A percentile compares a stretch with the other conserved stretches of the same genome.
Evolutionary conservation across 208 protist genomes (phyloP).

Genomic region (Trypanosoma mega): DNA sequence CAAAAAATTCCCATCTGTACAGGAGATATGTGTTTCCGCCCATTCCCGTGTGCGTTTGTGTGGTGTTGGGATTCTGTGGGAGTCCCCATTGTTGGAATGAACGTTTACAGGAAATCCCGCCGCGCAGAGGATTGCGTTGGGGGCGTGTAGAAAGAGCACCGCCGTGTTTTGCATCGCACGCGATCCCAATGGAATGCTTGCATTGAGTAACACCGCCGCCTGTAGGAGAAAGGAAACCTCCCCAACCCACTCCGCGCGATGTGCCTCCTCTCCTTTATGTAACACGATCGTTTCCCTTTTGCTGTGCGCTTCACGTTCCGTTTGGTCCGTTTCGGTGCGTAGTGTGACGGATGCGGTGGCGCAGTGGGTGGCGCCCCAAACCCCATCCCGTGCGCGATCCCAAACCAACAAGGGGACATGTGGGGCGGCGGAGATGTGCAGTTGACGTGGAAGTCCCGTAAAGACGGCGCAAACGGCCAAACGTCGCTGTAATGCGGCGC

Average conservation of each 20-base stretch:
- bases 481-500: constrained; percentile 48
- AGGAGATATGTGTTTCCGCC: no score
- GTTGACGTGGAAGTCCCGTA: constrained; percentile 11
- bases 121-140: not conserved
- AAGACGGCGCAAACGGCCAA: constrained; percentile 51
- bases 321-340: no score
- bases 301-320: no score
- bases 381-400: constrained; percentile 47
- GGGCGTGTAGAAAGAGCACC: constrained; percentile 16
- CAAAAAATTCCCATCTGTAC: no score
- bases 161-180: constrained; percentile 11
- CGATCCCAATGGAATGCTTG: constrained; percentile 34
- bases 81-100: no score
- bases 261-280: no score
- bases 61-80: no score
- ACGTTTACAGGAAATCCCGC: no score
- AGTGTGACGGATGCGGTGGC: constrained; percentile 16
- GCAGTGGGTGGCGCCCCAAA: constrained; percentile 50
- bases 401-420: constrained; percentile 53
- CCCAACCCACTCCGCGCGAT: not conserved
- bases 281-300: no score
- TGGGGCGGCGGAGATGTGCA: constrained; percentile 39
- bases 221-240: constrained; percentile 15
- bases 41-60: no score
- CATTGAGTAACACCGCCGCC: constrained; percentile 51